Conservation (phyloP, 2,329 filamentous ascomycete genomes). For the Lecanicillium sp. region DNA sequence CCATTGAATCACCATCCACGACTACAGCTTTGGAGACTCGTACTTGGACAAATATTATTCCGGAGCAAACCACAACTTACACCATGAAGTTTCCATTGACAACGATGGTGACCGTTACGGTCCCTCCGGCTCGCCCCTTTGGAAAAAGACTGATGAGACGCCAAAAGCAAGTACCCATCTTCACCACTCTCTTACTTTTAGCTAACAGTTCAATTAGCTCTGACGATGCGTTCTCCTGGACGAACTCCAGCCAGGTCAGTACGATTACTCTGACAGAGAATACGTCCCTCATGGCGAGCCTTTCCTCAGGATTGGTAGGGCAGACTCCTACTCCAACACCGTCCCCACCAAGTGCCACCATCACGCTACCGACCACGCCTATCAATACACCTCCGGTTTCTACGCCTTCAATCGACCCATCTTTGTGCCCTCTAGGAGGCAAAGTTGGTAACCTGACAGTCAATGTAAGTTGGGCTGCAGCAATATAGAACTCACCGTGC, state of each 20-base stretch:
- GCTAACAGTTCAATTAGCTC: slow-evolving; percentile 14
- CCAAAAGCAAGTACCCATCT: slow-evolving; percentile 18
- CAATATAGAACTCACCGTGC: neutral
- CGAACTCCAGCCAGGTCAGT: slow-evolving; percentile 19
- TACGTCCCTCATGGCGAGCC: slow-evolving; percentile 14
- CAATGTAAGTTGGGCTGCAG: slow-evolving; percentile 21
- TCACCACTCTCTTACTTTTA: neutral
- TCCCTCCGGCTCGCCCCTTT: slow-evolving; percentile 10
- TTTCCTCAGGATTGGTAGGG: slow-evolving; percentile 19
- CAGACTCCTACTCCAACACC: slow-evolving; percentile 1
- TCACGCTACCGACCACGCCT: neutral
- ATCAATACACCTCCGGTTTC: neutral
- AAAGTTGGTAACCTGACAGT: slow-evolving; percentile 29
- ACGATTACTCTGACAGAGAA: slow-evolving; percentile 11
- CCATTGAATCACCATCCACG: slow-evolving; percentile 16
- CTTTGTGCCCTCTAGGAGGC: slow-evolving; percentile 19
- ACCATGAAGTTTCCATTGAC: slow-evolving; percentile 30
- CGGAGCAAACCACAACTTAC: slow-evolving; percentile 30
- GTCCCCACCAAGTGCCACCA: neutral
- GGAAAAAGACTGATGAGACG: slow-evolving; percentile 19
- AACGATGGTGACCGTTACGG: slow-evolving; percentile 25
- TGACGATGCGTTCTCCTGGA: slow-evolving; percentile 15
- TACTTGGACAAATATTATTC: slow-evolving; percentile 31
- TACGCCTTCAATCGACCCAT: neutral
- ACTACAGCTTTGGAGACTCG: slow-evolving; percentile 21